phyloP scores from a whole-genome alignment of 257 asterid species.

The Lycium barbarum region DNA sequence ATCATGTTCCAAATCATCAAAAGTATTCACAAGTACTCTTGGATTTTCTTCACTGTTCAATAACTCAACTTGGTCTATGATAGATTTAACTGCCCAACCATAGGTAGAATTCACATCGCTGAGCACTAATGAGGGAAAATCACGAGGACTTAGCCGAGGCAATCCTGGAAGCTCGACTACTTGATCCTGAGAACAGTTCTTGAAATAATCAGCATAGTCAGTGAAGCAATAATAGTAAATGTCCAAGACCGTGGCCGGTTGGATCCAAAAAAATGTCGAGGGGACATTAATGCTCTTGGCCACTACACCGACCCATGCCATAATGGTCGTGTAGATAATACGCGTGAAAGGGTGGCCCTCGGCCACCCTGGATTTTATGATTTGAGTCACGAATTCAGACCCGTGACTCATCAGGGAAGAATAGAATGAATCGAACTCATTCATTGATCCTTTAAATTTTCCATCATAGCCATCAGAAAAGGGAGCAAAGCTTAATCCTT shows the following conservation, averaged over 20 bases:
- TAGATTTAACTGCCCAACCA: constrained; percentile 25
- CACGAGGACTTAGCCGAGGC: background rate
- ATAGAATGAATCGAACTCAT: background rate
- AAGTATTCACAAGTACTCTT: constrained; percentile 25
- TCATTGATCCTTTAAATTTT: background rate
- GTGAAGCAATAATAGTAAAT: background rate
- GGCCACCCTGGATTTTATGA: background rate
- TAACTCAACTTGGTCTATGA: constrained; percentile 4
- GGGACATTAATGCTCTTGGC: constrained; percentile 25
- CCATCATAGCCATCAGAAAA: constrained; percentile 31
- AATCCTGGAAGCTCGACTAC: constrained; percentile 28
- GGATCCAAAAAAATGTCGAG: constrained; percentile 23
- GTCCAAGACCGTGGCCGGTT: constrained; percentile 29
- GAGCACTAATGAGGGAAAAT: constrained; percentile 33
- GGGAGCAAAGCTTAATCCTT: constrained; percentile 18
- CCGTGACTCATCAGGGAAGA: background rate
- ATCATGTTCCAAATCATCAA: constrained; percentile 31
- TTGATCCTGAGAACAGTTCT: background rate
- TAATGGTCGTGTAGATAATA: constrained; percentile 23
- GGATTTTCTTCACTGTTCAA: background rate
- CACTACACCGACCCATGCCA: constrained; percentile 30
- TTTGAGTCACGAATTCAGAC: background rate
- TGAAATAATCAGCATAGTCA: background rate
- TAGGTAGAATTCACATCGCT: background rate
- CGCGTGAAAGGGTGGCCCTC: no score